These are phyloP conservation scores for Neurospora sp. DNA, from an alignment of 2,329 filamentous ascomycete genomes.

Conservation along the genomic window DNA sequence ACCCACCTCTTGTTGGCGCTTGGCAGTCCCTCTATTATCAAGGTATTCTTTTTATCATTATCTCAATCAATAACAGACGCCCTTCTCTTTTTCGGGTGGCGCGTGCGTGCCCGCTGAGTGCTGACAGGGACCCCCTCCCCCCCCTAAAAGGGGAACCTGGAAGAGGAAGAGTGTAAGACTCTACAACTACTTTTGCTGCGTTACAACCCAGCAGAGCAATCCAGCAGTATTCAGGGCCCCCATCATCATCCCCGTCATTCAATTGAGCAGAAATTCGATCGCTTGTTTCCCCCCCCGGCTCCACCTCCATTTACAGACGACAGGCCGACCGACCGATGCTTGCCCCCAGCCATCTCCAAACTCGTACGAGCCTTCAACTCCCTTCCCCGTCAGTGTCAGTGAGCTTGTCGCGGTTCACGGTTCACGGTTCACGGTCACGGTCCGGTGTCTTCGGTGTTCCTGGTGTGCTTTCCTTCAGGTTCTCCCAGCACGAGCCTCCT, in stretches of 20 bases:
- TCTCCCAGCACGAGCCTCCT: neutral
- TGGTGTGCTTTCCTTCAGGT: neutral
- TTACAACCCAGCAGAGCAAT: neutral
- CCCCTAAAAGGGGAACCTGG: neutral
- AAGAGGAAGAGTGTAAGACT: neutral
- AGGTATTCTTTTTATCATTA: neutral
- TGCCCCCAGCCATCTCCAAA: conserved; percentile 33
- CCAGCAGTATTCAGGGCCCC: neutral
- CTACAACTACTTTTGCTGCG: neutral
- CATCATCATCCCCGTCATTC: neutral
- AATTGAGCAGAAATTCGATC: conserved; percentile 19
- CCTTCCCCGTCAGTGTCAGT: conserved; percentile 11
- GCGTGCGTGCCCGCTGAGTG: neutral
- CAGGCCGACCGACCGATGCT: conserved; percentile 23
- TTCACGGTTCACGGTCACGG: neutral
- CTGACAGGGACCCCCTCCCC: neutral
- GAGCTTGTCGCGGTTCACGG: neutral
- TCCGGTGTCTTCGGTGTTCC: neutral
- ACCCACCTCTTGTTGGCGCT: neutral
- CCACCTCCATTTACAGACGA: conserved; percentile 17
- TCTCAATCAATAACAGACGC: neutral
- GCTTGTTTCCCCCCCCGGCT: conserved; percentile 16
- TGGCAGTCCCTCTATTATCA: neutral
- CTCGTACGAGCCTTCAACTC: conserved; percentile 24
- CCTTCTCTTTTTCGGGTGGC: neutral